A percentile compares a stretch with the other conserved stretches of the same genome.
phyloP scores from a whole-genome alignment of 2,329 filamentous ascomycete species.

The Xylariaceae sp. region DNA sequence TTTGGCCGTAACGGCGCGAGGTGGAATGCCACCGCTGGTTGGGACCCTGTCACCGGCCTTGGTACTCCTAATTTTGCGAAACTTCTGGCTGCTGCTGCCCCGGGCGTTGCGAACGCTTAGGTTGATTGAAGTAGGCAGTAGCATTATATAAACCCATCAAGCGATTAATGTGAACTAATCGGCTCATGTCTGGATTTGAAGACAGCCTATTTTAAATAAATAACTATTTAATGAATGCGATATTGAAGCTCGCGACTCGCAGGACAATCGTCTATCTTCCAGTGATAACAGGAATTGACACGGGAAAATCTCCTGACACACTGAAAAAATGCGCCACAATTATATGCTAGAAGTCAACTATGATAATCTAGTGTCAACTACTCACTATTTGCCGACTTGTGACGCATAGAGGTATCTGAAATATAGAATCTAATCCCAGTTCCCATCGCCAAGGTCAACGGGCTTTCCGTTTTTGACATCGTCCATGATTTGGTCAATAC shows the following conservation, averaged over 20 bases:
- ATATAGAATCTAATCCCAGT: conserved; percentile 37
- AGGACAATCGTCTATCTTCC: too few species aligned
- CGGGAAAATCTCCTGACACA: too few species aligned
- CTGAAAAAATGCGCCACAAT: too few species aligned
- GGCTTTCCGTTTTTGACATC: conserved; percentile 44
- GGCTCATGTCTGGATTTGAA: too few species aligned
- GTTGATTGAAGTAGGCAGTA: background rate
- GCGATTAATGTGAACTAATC: background rate
- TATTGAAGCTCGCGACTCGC: too few species aligned
- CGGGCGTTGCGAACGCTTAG: conserved; percentile 38
- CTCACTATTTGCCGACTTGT: background rate
- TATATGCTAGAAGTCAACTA: too few species aligned
- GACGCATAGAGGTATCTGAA: background rate
- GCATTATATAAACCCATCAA: background rate
- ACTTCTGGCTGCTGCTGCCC: conserved; percentile 38
- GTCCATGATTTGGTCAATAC: conserved; percentile 50
- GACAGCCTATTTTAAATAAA: too few species aligned
- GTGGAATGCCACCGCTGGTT: conserved; percentile 42
- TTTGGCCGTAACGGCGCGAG: conserved; percentile 36
- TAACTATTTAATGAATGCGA: too few species aligned
- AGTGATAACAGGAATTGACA: too few species aligned
- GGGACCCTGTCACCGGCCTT: conserved; percentile 45
- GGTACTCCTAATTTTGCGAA: conserved; percentile 40
- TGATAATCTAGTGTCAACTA: too few species aligned
- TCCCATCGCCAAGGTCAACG: conserved; percentile 43